Evolutionary conservation across 495 filamentous ascomycete genomes (phyloP).

Genomic region (Neurospora tetrasperma): DNA sequence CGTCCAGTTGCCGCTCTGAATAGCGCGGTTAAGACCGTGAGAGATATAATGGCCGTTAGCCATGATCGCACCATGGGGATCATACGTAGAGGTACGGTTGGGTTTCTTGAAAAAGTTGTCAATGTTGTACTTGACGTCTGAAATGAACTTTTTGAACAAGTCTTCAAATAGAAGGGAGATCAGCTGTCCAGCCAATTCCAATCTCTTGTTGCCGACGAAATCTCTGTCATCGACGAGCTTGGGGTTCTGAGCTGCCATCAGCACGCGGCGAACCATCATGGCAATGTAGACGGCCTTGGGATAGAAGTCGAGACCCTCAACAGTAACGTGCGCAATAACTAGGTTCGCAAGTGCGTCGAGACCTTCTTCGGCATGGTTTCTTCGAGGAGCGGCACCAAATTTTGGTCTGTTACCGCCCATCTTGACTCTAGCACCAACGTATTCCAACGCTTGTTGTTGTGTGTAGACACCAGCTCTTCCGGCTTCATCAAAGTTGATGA

Average conservation of each 20-base stretch:
- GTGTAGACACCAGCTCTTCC: slow-evolving; percentile 72
- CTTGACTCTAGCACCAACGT: slow-evolving; percentile 74
- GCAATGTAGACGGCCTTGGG: slow-evolving; percentile 93
- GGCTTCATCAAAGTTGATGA: slow-evolving; percentile 88
- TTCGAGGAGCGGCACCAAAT: slow-evolving; percentile 27
- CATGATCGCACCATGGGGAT: slow-evolving; percentile 66
- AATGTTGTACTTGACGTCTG: slow-evolving; percentile 76
- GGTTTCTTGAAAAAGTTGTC: slow-evolving; percentile 90
- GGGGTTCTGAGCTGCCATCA: slow-evolving; percentile 86
- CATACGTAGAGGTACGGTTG: slow-evolving; percentile 73
- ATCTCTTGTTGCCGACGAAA: slow-evolving; percentile 93
- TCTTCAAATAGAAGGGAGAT: slow-evolving; percentile 95
- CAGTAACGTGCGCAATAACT: slow-evolving; percentile 87
- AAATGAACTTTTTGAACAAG: slow-evolving; percentile 88
- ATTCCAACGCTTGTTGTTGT: slow-evolving; percentile 90
- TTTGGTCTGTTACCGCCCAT: slow-evolving; percentile 50
- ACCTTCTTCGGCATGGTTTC: slow-evolving; percentile 76
- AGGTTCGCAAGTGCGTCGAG: slow-evolving; percentile 84
- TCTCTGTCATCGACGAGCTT: slow-evolving; percentile 89
- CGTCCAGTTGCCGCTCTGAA: slow-evolving; percentile 95
- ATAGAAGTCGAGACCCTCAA: slow-evolving; percentile 79
- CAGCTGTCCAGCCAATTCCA: slow-evolving; percentile 91
- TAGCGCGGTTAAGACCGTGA: slow-evolving; percentile 80
- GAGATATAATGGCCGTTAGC: slow-evolving; percentile 76
- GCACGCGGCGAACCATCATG: slow-evolving; percentile 85